Base-by-base conservation (phyloP, 306 rosid species). In the Hippophae rhamnoides region DNA sequence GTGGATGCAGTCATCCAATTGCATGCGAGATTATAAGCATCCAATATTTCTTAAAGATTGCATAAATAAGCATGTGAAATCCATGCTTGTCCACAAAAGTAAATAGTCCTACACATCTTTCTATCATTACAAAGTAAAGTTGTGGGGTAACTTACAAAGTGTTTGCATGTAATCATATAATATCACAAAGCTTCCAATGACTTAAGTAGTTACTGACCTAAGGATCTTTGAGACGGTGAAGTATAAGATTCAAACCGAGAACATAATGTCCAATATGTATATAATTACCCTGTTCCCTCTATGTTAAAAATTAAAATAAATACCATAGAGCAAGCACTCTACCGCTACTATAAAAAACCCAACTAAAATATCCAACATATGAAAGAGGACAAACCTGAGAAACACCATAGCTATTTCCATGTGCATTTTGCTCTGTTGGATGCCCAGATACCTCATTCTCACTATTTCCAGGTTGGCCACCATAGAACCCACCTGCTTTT, bases 331-430 rank as follows among this genome's bases (percentile, higher is more conserved):
- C 50, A 46, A 9, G 13, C 1, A 9, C 10, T 46, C 10, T 13
- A 49, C 5, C 12, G 53, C 53, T 63, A 74, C 56, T 41, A 47
- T 31, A 3, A 31, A 31, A 31, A 31, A 31, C 38, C 38, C 3
- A 31, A 31, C 38, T 4, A 31, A 31, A 31, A 31, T 31, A 31
- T 31, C 38, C 38, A 64, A 58, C 43, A 72, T 60, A 69, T 46
- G 62, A 69, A 70, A 72, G 62, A 57, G 64, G 63, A 76, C 86
- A 78, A 68, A 92, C 98, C 95, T 82, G 96, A 54, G 73, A 45
- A 75, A 58, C 72, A 64, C 72, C 75, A 76, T 88, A 93, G 77
- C 89, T 70, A 65, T 86, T 90, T 79, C 84, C 94, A 69, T 80
- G 83, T 56, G 79, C 69, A 80, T 80, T 92, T 81, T 90, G 98